A percentile compares a stretch with the other conserved stretches of the same genome.
These are phyloP conservation scores for Sphaerulina vaccinii DNA, from an alignment of 2,329 filamentous ascomycete species.

Conservation along the genomic window DNA sequence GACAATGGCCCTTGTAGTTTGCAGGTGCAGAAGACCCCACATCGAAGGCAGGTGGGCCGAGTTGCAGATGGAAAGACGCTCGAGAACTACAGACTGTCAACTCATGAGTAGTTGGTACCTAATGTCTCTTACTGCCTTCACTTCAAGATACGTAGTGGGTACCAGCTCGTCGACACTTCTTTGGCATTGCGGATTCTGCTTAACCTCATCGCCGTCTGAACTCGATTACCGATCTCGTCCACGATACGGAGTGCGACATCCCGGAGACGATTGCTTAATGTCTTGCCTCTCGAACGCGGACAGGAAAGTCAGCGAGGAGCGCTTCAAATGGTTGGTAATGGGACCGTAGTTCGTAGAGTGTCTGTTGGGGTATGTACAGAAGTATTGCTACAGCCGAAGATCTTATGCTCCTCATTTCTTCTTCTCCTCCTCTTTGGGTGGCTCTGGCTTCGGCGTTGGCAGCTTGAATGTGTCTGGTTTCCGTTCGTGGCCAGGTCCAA, in stretches of 20 bases:
- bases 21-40: background rate
- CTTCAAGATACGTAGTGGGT: no score
- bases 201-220: no score
- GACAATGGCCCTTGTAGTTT: background rate
- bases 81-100: no score
- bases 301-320: no score
- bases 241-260: no score
- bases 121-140: no score
- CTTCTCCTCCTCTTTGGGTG: constrained; percentile 86
- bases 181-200: no score
- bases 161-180: no score
- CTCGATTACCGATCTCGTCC: no score
- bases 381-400: constrained; percentile 17
- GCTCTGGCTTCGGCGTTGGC: constrained; percentile 91
- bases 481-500: constrained; percentile 69
- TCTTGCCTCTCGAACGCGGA: no score
- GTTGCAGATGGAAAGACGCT: background rate
- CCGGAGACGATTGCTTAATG: no score
- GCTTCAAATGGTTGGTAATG: background rate
- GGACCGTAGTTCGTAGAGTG: background rate
- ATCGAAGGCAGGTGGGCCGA: constrained; percentile 9
- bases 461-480: constrained; percentile 89
- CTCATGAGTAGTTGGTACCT: no score
- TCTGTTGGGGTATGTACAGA: constrained; percentile 15
- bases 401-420: constrained; percentile 50